phyloP scores from a whole-genome alignment of 1,139 yeast genomes.

The Hanseniaspora uvarum region DNA sequence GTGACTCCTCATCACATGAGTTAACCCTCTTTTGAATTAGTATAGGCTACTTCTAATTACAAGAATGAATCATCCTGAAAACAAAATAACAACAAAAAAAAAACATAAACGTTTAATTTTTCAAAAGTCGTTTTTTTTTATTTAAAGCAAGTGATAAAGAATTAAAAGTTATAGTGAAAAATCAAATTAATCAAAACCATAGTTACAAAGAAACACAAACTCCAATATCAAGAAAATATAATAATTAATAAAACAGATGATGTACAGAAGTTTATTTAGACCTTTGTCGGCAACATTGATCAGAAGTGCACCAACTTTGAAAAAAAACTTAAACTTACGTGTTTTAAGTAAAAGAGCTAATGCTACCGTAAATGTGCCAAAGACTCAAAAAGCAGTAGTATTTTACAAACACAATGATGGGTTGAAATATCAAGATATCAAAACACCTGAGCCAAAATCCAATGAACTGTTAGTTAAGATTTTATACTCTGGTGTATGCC shows the following conservation, averaged over 20 bases:
- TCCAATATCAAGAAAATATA: background rate
- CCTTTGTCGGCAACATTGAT: background rate
- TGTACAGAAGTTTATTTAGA: background rate
- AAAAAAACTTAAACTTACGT: background rate
- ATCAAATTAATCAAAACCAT: background rate
- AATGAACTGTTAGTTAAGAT: constrained; percentile 57
- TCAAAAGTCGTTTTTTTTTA: too few species aligned
- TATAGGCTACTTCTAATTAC: too few species aligned
- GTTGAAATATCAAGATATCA: constrained; percentile 50
- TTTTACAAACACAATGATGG: constrained; percentile 63
- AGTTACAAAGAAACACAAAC: background rate
- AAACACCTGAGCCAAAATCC: constrained; percentile 60
- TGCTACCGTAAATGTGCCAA: constrained; percentile 38
- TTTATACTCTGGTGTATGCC: constrained; percentile 71
- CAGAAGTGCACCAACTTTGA: background rate
- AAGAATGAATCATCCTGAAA: too few species aligned
- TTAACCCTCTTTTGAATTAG: too few species aligned
- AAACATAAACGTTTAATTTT: too few species aligned
- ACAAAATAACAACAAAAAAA: too few species aligned
- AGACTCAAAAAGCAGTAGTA: constrained; percentile 60
- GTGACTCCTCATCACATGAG: too few species aligned
- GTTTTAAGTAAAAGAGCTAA: constrained; percentile 4
- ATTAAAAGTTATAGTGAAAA: too few species aligned
- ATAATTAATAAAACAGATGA: background rate
- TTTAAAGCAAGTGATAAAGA: too few species aligned